These are phyloP conservation scores for Ogataea nitratoaversa DNA, from an alignment of 805 yeast species.

Conservation along the genomic window DNA sequence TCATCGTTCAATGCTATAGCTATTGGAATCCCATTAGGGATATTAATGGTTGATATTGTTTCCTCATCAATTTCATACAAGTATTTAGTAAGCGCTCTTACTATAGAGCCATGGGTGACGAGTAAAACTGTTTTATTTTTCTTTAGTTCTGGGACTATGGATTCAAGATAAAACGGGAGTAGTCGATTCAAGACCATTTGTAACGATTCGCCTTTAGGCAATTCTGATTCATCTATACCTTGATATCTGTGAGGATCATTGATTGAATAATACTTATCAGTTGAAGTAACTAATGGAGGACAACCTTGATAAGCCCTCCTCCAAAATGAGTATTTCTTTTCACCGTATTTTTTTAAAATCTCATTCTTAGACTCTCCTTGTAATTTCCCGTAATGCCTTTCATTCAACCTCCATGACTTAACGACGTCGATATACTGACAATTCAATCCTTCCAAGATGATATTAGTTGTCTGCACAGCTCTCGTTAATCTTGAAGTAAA, in stretches of 20 bases:
- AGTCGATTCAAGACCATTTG: conserved; percentile 67
- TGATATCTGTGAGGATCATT: conserved; percentile 35
- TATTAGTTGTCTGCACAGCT: conserved; percentile 96
- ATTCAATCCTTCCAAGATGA: conserved; percentile 86
- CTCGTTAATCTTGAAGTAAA: conserved; percentile 89
- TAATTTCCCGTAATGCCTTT: conserved; percentile 87
- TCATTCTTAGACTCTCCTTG: conserved; percentile 75
- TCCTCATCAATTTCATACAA: conserved; percentile 61
- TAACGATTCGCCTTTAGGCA: conserved; percentile 73
- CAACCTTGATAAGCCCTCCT: conserved; percentile 76
- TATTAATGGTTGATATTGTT: conserved; percentile 68
- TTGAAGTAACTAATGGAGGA: conserved; percentile 48
- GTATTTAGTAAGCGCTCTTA: conserved; percentile 69
- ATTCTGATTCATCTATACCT: conserved; percentile 41
- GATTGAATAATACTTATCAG: conserved; percentile 34
- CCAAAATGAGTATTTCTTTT: conserved; percentile 70
- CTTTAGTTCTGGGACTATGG: conserved; percentile 45
- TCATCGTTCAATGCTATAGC: conserved; percentile 56
- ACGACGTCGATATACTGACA: conserved; percentile 86
- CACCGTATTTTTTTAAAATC: conserved; percentile 61
- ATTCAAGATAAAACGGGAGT: conserved; percentile 53
- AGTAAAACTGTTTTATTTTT: conserved; percentile 55
- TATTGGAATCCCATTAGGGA: conserved; percentile 82
- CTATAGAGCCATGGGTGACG: conserved; percentile 81
- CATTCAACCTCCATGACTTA: conserved; percentile 97